These are phyloP conservation scores for Cladosporium sphaerospermum DNA, from an alignment of 2,329 filamentous ascomycete species.

Conservation along the genomic window DNA sequence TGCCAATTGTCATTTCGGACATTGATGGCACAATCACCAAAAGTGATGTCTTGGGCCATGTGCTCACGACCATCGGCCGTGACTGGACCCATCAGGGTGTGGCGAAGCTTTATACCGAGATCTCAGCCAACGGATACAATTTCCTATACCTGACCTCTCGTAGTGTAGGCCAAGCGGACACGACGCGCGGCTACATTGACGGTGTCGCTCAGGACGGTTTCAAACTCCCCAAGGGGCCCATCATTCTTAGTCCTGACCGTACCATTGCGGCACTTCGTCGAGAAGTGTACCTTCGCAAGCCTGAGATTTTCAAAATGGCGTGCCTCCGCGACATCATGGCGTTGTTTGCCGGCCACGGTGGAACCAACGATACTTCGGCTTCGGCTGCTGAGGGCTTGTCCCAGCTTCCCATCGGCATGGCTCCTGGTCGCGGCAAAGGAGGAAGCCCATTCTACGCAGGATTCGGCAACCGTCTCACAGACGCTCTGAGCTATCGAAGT, in stretches of 20 bases:
- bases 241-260: constrained; percentile 89
- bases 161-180: constrained; percentile 89
- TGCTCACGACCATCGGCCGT: constrained; percentile 91
- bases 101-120: constrained; percentile 95
- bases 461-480: constrained; percentile 92
- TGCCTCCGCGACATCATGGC: constrained; percentile 90
- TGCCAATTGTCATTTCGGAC: constrained; percentile 94
- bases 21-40: constrained; percentile 99
- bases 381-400: constrained; percentile 22
- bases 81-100: constrained; percentile 98
- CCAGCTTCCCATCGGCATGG: constrained; percentile 17
- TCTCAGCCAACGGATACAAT: constrained; percentile 92
- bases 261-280: constrained; percentile 88
- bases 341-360: constrained; percentile 54
- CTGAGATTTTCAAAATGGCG: constrained; percentile 99
- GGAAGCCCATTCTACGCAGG: constrained; percentile 83
- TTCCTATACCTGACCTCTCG: constrained; percentile 96
- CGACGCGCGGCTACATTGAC: constrained; percentile 79
- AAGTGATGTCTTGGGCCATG: constrained; percentile 60
- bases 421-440: constrained; percentile 22
- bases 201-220: constrained; percentile 85
- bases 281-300: constrained; percentile 91
- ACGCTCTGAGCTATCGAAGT: constrained; percentile 90
- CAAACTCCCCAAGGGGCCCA: constrained; percentile 79
- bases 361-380: constrained; percentile 25